phyloP scores from a whole-genome alignment of 306 rosid species.

The Prunus dulcis region DNA sequence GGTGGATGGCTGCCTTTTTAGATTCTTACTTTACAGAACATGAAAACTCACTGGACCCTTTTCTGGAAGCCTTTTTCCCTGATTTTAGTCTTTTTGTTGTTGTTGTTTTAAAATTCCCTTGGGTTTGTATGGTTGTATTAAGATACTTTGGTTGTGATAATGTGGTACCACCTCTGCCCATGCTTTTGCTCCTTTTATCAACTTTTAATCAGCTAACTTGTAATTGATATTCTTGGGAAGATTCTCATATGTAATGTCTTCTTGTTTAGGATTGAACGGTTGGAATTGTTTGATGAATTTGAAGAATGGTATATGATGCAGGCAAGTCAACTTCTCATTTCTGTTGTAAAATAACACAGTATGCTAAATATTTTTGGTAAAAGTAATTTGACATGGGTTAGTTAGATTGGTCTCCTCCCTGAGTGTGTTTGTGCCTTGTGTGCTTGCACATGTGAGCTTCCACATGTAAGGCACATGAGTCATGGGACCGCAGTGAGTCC shows the following conservation, averaged over 20 bases:
- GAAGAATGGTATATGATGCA: conserved; percentile 99
- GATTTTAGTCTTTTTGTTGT: background rate
- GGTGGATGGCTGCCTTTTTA: background rate
- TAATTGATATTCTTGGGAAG: conserved; percentile 20
- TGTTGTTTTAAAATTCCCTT: conserved; percentile 5
- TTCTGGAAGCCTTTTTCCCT: conserved; percentile 13
- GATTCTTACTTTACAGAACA: conserved; percentile 2
- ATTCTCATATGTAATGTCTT: conserved; percentile 35
- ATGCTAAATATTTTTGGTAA: conserved; percentile 16
- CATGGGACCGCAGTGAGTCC: conserved; percentile 6
- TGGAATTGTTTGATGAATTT: conserved; percentile 93
- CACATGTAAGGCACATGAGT: background rate
- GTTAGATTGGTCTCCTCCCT: background rate
- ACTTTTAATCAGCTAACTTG: conserved; percentile 28
- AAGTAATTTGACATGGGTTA: conserved; percentile 9
- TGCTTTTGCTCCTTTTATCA: conserved; percentile 13
- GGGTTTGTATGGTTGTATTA: background rate
- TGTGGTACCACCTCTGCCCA: conserved; percentile 28
- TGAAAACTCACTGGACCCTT: conserved; percentile 3
- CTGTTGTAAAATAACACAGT: conserved; percentile 18
- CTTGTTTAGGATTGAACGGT: conserved; percentile 76
- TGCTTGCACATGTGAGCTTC: background rate
- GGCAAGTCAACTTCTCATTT: conserved; percentile 45
- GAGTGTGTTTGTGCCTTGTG: background rate
- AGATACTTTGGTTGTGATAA: conserved; percentile 12